Percentiles rank a stretch among this genome's conserved stretches.
Evolutionary conservation across 139 green algal species (phyloP).

Genomic region (Chlamydomonas eustigma): DNA sequence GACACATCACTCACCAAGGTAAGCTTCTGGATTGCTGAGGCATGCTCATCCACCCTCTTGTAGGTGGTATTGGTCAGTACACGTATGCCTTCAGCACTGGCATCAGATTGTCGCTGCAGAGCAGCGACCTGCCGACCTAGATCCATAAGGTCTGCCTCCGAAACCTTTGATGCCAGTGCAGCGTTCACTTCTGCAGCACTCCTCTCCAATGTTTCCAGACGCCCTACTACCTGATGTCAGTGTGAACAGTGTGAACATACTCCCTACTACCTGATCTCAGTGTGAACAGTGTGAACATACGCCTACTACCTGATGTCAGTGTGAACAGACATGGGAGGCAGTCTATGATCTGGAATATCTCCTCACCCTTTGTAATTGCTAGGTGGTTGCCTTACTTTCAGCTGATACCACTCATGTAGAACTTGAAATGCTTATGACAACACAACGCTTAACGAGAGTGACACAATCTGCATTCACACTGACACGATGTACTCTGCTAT

Average conservation of each 20-base stretch:
- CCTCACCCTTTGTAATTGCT: too few relatives aligned
- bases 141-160: conserved; percentile 1
- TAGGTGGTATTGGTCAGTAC: conserved; percentile 1
- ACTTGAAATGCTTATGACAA: too few relatives aligned
- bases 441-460: too few relatives aligned
- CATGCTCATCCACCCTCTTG: conserved; percentile 18
- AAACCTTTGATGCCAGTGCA: neutral
- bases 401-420: too few relatives aligned
- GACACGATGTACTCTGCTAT: too few relatives aligned
- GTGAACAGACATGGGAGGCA: too few relatives aligned
- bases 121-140: neutral
- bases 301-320: neutral
- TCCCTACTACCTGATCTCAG: neutral
- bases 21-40: conserved; percentile 10
- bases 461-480: too few relatives aligned
- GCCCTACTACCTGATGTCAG: neutral
- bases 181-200: neutral
- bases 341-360: too few relatives aligned
- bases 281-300: neutral
- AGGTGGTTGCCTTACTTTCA: too few relatives aligned
- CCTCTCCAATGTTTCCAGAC: neutral
- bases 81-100: neutral
- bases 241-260: neutral
- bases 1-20: conserved; percentile 4
- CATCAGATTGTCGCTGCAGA: neutral